Conservation (phyloP, 345 rosid species). For the Laguncularia racemosa region DNA sequence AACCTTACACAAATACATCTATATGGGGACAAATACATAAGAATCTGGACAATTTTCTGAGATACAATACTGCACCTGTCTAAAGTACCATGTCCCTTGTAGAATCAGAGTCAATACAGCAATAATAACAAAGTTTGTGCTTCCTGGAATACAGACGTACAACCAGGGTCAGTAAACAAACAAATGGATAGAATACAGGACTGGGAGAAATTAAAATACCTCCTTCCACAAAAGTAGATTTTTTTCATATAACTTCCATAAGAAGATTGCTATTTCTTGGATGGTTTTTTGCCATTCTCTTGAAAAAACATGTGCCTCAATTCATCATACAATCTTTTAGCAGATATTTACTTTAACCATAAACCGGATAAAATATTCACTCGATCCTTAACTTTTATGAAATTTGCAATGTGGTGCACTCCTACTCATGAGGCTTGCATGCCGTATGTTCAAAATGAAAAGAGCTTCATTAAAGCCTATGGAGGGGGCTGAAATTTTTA, state of each 20-base stretch:
- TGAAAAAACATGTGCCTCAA: constrained; percentile 1
- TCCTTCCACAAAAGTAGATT: no score
- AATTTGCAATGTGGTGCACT: no score
- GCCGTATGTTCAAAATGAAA: no score
- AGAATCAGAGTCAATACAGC: constrained; percentile 69
- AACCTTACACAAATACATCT: neutral
- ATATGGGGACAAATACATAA: neutral
- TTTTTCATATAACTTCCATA: no score
- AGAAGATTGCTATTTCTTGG: no score
- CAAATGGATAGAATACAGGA: no score
- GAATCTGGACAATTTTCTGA: neutral
- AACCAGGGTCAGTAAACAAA: neutral
- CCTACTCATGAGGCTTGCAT: no score
- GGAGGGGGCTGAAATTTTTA: no score
- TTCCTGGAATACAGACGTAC: constrained; percentile 37
- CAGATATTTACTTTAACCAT: constrained; percentile 5
- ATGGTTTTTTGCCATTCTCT: no score
- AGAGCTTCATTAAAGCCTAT: no score
- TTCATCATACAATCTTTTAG: neutral
- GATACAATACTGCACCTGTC: constrained; percentile 50
- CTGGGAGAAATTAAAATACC: no score
- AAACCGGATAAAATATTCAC: neutral
- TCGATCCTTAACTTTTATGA: no score
- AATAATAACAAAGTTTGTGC: constrained; percentile 77
- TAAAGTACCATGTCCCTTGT: constrained; percentile 77